Conservation (phyloP, 1,284 basidiomycete species). For the Leccinum solheimii region DNA sequence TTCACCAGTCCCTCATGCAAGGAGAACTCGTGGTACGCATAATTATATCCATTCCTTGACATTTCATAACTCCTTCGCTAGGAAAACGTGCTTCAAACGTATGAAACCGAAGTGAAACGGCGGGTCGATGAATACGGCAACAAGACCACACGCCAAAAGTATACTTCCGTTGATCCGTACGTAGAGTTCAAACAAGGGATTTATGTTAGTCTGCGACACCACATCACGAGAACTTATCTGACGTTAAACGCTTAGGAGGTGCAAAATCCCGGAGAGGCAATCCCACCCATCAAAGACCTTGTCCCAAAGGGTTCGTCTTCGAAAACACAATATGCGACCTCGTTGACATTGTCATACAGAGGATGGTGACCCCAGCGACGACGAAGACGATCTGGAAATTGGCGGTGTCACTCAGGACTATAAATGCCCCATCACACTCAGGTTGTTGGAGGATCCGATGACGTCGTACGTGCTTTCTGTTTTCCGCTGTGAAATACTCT, state of each 20-base stretch:
- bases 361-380: slow-evolving; percentile 73
- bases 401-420: slow-evolving; percentile 81
- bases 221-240: slow-evolving; percentile 2
- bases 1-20: slow-evolving; percentile 55
- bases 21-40: slow-evolving; percentile 59
- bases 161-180: slow-evolving; percentile 64
- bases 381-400: slow-evolving; percentile 78
- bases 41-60: neutral
- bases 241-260: slow-evolving; percentile 53
- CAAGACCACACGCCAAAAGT: slow-evolving; percentile 74
- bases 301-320: slow-evolving; percentile 60
- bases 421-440: slow-evolving; percentile 77
- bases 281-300: slow-evolving; percentile 76
- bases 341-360: slow-evolving; percentile 42
- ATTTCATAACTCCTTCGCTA: slow-evolving; percentile 27
- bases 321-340: neutral
- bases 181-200: slow-evolving; percentile 62
- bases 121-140: slow-evolving; percentile 49
- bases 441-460: slow-evolving; percentile 62
- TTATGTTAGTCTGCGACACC: slow-evolving; percentile 53
- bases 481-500: slow-evolving; percentile 5
- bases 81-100: slow-evolving; percentile 49
- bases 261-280: slow-evolving; percentile 61
- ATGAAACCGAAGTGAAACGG: slow-evolving; percentile 44
- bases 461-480: slow-evolving; percentile 59